Base-by-base conservation (phyloP, 1,139 yeast genomes). In the Suhomyces terraborum region DNA sequence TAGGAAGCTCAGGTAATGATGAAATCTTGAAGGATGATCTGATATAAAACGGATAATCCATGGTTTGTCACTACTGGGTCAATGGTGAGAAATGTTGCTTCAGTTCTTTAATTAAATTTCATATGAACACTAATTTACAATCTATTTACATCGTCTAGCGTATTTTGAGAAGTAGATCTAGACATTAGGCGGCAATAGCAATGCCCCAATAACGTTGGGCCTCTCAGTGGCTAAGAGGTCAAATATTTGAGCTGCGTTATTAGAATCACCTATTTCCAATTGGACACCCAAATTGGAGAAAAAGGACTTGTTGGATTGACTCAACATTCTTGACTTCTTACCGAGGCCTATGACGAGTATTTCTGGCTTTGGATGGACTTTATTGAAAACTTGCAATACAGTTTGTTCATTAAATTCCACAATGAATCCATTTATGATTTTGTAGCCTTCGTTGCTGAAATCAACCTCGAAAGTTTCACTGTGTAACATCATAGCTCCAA, bases 191-290 rank as follows among this genome's bases (percentile, higher is more conserved):
- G 94, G 94, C 27, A 87, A 62, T 39, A 86, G 62, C 26, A 86
- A 63, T 0, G 86, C 93, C 1, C 82, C 88, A 20, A 87, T 79
- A 21, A 79, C 80, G 22, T 73, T 69, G 0, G 94, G 89, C 49
- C 95, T 69, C 54, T 88, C 95, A 0, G 93, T 85, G 4, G 94
- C 88, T 45, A 87, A 64, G 37, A 87, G 63, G 54, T 87, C 94
- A 62, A 78, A 88, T 46, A 77, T 80, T 47, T 79, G 77, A 4
- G 88, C 93, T 0, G 89, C 88, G 51, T 79, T 80, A 17, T 49
- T 46, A 2, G 88, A 81, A 53, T 81, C 85, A 26, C 88, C 78
- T 3, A 82, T 67, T 52, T 87, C 94, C 18, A 82, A 61, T 55
- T 81, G 84, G 22, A 85, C 79, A 0, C 95, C 95, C 42, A 83